phyloP scores from a whole-genome alignment of 2,329 filamentous ascomycete genomes.

The Aspergillus cejpii region DNA sequence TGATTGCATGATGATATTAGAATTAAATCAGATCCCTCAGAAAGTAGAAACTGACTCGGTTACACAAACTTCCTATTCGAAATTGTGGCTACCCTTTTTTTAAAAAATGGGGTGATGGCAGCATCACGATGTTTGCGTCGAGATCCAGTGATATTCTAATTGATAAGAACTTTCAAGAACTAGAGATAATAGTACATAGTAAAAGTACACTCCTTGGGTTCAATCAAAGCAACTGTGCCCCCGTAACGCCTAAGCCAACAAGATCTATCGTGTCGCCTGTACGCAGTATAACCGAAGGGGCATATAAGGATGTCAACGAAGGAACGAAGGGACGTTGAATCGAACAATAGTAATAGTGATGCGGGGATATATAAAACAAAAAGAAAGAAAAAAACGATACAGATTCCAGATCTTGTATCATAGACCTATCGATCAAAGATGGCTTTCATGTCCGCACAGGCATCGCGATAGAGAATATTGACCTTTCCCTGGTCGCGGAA shows the following conservation, averaged over 20 bases:
- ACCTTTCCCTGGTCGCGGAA: constrained; percentile 41
- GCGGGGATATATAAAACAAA: not conserved
- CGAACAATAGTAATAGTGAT: not conserved
- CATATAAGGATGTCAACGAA: not conserved
- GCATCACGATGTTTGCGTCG: not conserved
- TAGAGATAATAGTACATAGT: too few species aligned
- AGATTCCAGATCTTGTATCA: constrained; percentile 2
- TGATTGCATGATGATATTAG: too few species aligned
- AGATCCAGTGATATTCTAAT: not conserved
- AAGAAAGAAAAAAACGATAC: constrained; percentile 4
- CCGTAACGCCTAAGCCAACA: not conserved
- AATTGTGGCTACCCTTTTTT: too few species aligned
- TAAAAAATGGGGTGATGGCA: too few species aligned
- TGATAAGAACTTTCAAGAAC: not conserved
- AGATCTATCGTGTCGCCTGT: too few species aligned
- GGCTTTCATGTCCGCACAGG: constrained; percentile 40
- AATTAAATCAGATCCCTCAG: too few species aligned
- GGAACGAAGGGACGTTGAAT: not conserved
- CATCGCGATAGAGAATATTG: constrained; percentile 39
- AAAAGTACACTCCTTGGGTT: too few species aligned
- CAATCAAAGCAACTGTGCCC: not conserved
- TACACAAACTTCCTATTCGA: too few species aligned
- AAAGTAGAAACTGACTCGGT: too few species aligned
- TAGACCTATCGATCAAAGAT: constrained; percentile 31
- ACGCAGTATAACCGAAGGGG: too few species aligned